Percentiles rank a stretch among this genome's conserved stretches.
Conservation (phyloP, 352 stramenopile species). For the Phytopythium cucurbitacearum region DNA sequence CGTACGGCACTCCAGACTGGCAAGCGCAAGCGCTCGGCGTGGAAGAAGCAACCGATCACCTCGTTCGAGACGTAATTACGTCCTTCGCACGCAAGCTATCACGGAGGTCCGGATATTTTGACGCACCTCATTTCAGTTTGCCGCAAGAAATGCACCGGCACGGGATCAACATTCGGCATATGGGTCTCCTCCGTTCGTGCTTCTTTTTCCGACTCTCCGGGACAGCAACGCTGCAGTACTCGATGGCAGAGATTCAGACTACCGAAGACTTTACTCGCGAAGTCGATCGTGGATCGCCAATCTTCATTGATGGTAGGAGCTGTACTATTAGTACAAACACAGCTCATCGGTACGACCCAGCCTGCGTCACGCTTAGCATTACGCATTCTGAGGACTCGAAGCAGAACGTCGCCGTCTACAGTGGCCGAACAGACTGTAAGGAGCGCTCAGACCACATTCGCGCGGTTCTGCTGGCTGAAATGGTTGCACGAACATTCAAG, state of each 20-base stretch:
- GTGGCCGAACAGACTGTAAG: conserved; percentile 58
- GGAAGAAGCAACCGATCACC: conserved; percentile 62
- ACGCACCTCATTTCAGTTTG: conserved; percentile 42
- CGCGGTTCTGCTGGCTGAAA: conserved; percentile 73
- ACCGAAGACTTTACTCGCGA: conserved; percentile 81
- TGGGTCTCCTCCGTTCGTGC: conserved; percentile 74
- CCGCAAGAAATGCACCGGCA: conserved; percentile 83
- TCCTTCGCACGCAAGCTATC: conserved; percentile 79
- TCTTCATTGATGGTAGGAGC: conserved; percentile 60
- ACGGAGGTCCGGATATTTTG: conserved; percentile 51
- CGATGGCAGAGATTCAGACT: conserved; percentile 71
- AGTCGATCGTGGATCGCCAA: conserved; percentile 55
- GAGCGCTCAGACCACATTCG: conserved; percentile 52
- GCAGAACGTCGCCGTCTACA: conserved; percentile 67
- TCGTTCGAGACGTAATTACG: conserved; percentile 76
- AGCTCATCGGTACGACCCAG: conserved; percentile 46
- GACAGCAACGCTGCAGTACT: conserved; percentile 78
- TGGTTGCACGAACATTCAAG: conserved; percentile 86
- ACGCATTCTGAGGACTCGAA: conserved; percentile 58
- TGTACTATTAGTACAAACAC: conserved; percentile 41
- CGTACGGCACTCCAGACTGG: conserved; percentile 85
- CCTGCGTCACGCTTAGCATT: conserved; percentile 57
- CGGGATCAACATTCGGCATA: conserved; percentile 88
- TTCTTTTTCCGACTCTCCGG: conserved; percentile 78
- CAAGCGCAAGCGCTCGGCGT: conserved; percentile 61